Conservation (phyloP, 2,329 filamentous ascomycete species). For the Penicillium griseofulvum region DNA sequence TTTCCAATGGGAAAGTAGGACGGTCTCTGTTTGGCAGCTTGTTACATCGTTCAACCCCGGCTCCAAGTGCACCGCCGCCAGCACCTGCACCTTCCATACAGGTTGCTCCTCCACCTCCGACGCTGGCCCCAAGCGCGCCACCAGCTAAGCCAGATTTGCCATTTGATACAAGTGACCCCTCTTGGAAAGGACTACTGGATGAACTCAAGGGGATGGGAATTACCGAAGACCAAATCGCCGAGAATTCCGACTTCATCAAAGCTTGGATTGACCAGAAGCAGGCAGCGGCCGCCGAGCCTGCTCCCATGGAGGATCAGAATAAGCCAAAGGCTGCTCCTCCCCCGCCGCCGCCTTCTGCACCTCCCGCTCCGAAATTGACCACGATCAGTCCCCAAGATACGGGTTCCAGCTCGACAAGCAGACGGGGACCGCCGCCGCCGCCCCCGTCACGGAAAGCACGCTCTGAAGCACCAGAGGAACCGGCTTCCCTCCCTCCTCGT, state of each 20-base stretch:
- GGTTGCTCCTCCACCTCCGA: conserved; percentile 34
- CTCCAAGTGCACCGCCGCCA: conserved; percentile 30
- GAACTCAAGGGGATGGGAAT: conserved; percentile 65
- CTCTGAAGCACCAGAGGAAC: conserved; percentile 55
- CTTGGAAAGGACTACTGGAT: conserved; percentile 59
- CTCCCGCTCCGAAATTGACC: conserved; percentile 47
- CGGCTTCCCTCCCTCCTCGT: conserved; percentile 59
- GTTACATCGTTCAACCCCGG: conserved; percentile 50
- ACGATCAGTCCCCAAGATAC: conserved; percentile 62
- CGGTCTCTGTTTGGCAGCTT: conserved; percentile 53
- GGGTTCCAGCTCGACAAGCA: conserved; percentile 51
- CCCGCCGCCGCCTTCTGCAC: conserved; percentile 56
- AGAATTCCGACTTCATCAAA: conserved; percentile 68
- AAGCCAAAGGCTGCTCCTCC: conserved; percentile 58
- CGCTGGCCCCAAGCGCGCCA: conserved; percentile 24
- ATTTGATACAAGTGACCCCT: conserved; percentile 62
- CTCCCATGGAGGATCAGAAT: conserved; percentile 47
- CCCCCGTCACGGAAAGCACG: conserved; percentile 50
- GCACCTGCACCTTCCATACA: conserved; percentile 30
- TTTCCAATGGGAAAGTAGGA: conserved; percentile 47
- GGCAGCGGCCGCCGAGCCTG: conserved; percentile 46
- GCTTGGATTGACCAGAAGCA: conserved; percentile 65
- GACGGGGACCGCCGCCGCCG: conserved; percentile 60
- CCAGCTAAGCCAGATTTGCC: conserved; percentile 40
- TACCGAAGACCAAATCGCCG: conserved; percentile 65